Conservation (phyloP, 164 flowering plant species). For the Pachysandra terminalis region DNA sequence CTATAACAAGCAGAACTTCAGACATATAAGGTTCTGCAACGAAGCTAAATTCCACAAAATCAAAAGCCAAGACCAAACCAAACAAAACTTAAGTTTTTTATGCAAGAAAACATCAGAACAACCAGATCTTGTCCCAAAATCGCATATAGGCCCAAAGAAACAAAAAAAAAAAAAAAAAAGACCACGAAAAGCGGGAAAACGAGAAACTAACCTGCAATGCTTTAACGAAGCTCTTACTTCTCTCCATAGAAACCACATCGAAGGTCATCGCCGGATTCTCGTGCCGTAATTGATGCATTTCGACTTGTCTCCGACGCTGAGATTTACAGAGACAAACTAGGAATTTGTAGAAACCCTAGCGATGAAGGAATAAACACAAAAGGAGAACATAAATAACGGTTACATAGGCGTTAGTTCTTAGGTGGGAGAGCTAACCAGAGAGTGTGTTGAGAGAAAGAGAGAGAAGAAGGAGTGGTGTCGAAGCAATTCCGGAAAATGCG, state of each 20-base stretch:
- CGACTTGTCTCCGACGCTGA: slow-evolving; percentile 13
- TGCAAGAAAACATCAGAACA: not conserved
- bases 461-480: slow-evolving; percentile 19
- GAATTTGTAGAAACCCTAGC: not conserved
- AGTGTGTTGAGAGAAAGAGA: too few species aligned
- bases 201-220: slow-evolving; percentile 61
- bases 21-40: too few species aligned
- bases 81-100: not conserved
- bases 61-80: not conserved
- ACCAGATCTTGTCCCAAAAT: slow-evolving; percentile 14
- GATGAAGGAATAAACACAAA: not conserved
- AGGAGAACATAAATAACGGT: not conserved
- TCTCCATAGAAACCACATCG: slow-evolving; percentile 87
- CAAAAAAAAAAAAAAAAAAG: not conserved
- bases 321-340: not conserved
- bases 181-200: not conserved
- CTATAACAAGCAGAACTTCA: too few species aligned
- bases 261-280: slow-evolving; percentile 59
- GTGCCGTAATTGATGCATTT: slow-evolving; percentile 31
- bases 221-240: slow-evolving; percentile 79
- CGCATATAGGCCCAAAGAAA: not conserved
- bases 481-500: slow-evolving; percentile 6
- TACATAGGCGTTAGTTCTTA: slow-evolving; percentile 22
- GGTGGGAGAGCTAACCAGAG: slow-evolving; percentile 26
- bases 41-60: not conserved